Base-by-base conservation (phyloP, 441 rosid genomes). In the Adansonia rubrostipa region DNA sequence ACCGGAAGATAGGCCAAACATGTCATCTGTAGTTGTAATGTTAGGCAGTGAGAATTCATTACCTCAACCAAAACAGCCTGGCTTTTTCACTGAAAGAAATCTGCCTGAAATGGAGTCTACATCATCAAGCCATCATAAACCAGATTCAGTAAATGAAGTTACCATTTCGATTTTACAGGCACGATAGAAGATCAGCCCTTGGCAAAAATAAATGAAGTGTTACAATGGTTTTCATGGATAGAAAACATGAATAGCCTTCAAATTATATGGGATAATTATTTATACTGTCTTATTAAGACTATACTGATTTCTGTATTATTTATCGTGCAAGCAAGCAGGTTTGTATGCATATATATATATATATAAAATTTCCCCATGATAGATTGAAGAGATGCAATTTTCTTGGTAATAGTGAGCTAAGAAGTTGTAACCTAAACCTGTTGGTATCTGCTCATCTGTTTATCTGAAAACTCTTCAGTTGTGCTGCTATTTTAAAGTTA, bases 1-100 rank as follows among this genome's bases (percentile, higher is more conserved):
- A n/a, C 87, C 88, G 0, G 53, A 67, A 24, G 53, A 67, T 14
- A 68, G 56, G 20, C 72, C 72, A 51, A 68, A 11, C 40, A 68
- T 68, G 56, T 68, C 72, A 45, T 68, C 56, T 28, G 36, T 68
- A 9, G 53, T 68, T 5, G 17, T 68, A 4, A 68, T 68, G 72
- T 20, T 68, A 8, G 54, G 72, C 4, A 40, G 72, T 47, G 72
- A 45, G 22, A 68, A 40, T 82, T 83, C 9, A 71, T 74, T 33
- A 67, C 82, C 42, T 7, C 66, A 75, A 65, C 69, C 73, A 0
- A 78, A 77, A 2, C 61, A 60, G 53, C 56, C 54, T 22, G 72
- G 72, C 0, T 68, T 45, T 68, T 68, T 68, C 36, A 19, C 22
- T 1, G 72, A 68, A 68, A 68, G 72, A 11, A 68, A 44, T 68